phyloP scores from a whole-genome alignment of 2,329 filamentous ascomycete species.

The Verticillium nubilum region DNA sequence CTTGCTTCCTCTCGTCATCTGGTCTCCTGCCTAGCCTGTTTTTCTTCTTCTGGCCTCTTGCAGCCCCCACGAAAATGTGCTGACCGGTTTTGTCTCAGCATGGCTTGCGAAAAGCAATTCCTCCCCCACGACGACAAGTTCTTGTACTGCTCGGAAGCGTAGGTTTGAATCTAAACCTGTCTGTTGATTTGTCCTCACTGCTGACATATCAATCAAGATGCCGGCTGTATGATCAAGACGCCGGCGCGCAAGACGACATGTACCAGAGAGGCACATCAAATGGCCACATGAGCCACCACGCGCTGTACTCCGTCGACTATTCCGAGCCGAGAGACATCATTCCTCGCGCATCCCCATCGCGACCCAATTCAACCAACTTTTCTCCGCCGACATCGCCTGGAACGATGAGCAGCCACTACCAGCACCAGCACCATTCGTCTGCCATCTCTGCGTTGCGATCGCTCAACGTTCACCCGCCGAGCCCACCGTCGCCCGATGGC shows the following conservation, averaged over 20 bases:
- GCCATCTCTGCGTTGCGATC: conserved; percentile 52
- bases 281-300: conserved; percentile 24
- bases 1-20: neutral
- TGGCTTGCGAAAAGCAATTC: conserved; percentile 64
- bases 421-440: conserved; percentile 32
- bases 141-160: conserved; percentile 60
- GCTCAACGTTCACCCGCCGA: conserved; percentile 46
- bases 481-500: conserved; percentile 47
- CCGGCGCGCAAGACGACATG: neutral
- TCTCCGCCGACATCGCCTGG: conserved; percentile 45
- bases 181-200: conserved; percentile 5
- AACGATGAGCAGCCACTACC: conserved; percentile 21
- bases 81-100: conserved; percentile 36
- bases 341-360: conserved; percentile 57
- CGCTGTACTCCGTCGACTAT: conserved; percentile 38
- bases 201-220: conserved; percentile 34
- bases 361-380: conserved; percentile 50
- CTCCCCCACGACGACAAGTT: conserved; percentile 50
- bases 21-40: neutral
- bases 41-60: too few species aligned
- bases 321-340: conserved; percentile 57
- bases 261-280: neutral
- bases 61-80: conserved; percentile 18
- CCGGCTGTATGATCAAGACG: conserved; percentile 45
- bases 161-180: conserved; percentile 25